These are phyloP conservation scores for Spongospora subterranea DNA, from an alignment of 208 protist species.

Conservation along the genomic window DNA sequence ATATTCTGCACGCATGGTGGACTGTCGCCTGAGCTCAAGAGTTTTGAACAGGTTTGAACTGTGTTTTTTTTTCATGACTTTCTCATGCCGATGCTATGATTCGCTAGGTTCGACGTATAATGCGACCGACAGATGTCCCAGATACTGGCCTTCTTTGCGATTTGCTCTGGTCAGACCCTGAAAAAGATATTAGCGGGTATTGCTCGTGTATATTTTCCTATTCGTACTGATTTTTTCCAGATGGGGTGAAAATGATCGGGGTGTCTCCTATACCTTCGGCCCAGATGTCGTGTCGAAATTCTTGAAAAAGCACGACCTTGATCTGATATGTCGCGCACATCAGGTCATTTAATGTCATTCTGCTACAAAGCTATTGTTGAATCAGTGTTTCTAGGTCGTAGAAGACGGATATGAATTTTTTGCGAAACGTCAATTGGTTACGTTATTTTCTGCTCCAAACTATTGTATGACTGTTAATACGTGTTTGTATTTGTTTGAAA, in stretches of 20 bases:
- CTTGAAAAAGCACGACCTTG: conserved; percentile 96
- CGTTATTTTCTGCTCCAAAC: conserved; percentile 99
- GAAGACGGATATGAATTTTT: conserved; percentile 97
- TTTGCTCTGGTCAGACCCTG: conserved; percentile 98
- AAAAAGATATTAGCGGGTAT: conserved; percentile 85
- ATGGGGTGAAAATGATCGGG: conserved; percentile 96
- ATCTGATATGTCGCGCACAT: conserved; percentile 98
- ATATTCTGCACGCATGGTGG: conserved; percentile 96
- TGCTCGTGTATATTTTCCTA: neutral
- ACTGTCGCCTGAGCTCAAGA: conserved; percentile 67
- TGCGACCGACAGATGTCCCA: conserved; percentile 97
- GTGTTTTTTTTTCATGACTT: neutral
- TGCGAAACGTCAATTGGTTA: conserved; percentile 97
- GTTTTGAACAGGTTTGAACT: conserved; percentile 55
- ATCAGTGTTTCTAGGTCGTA: conserved; percentile 68
- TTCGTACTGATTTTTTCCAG: conserved; percentile 12
- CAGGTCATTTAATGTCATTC: conserved; percentile 80
- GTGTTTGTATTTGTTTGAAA: neutral
- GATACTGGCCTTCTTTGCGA: conserved; percentile 98
- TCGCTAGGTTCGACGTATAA: conserved; percentile 89
- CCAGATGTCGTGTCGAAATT: conserved; percentile 96
- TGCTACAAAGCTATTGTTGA: neutral
- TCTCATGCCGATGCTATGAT: neutral
- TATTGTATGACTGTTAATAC: conserved; percentile 84
- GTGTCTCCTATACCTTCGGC: conserved; percentile 98